Conservation (phyloP, 2,329 filamentous ascomycete genomes). For the Coniochaeta ligniaria region DNA sequence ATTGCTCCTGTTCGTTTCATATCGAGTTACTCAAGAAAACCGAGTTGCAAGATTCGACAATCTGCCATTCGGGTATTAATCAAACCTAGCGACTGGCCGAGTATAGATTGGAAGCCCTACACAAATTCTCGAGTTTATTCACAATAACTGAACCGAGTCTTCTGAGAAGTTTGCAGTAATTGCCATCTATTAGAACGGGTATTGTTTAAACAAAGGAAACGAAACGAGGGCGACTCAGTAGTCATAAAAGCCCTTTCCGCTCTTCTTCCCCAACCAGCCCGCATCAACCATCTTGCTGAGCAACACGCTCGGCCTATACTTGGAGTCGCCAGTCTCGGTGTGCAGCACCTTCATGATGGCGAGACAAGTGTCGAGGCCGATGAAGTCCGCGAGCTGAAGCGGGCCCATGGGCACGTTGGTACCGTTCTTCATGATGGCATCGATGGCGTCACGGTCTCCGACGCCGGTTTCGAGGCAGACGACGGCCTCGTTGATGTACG, state of each 20-base stretch:
- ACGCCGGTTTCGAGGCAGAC: constrained; percentile 93
- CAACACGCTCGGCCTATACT: constrained; percentile 85
- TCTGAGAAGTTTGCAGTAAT: not conserved
- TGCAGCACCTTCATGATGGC: constrained; percentile 96
- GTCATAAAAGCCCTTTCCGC: constrained; percentile 90
- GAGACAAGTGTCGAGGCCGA: constrained; percentile 91
- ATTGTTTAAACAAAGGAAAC: not conserved
- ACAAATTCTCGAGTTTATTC: not conserved
- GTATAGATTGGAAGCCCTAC: not conserved
- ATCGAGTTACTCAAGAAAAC: not conserved
- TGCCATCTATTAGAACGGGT: not conserved
- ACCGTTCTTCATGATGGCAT: constrained; percentile 98
- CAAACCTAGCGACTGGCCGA: not conserved
- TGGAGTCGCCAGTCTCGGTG: constrained; percentile 86
- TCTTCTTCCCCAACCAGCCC: constrained; percentile 97
- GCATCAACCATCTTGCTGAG: constrained; percentile 95
- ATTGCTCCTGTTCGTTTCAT: not conserved
- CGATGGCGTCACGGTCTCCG: constrained; percentile 83
- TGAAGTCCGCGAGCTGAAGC: constrained; percentile 89
- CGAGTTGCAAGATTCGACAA: not conserved
- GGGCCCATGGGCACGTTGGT: constrained; percentile 99
- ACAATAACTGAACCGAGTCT: not conserved
- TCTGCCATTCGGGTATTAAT: not conserved
- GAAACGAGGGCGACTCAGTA: constrained; percentile 43
- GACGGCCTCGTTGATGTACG: constrained; percentile 97